Evolutionary conservation across 2,329 filamentous ascomycete genomes (phyloP), one percentile per base, ranked within the genome.

Genomic region (Fusarium sp.): DNA sequence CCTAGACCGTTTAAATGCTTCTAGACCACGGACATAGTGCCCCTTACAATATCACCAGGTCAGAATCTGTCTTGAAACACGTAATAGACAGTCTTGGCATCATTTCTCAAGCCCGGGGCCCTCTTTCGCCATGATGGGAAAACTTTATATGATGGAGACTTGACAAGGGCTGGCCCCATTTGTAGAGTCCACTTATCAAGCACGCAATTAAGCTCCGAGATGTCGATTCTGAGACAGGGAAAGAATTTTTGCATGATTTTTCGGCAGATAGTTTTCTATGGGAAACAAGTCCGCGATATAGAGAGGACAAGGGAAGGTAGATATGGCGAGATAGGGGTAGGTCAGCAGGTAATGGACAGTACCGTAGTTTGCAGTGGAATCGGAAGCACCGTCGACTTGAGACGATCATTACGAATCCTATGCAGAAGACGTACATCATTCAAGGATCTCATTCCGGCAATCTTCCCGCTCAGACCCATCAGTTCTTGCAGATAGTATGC

Each of bases 101-200:
- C n/a, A 62, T 74, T 43, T 38, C 30, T 32, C n/a, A 32, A 14
- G 54, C 14, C 62, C 54, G 38, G 68, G 71, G 38, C 65, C 4
- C 30, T 25, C 68, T 69, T 47, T 66, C 72, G 71, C 56, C 45
- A 74, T 74, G n/a, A 20, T 14, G 17, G 1, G 10, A 71, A 58
- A 74, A 72, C 68, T 30, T 63, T 69, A 74, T 74, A 59, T 17
- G 32, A 66, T 64, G 71, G 71, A 47, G 59, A 54, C 33, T 6
- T 4, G 11, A 38, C 32, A 32, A 47, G 43, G 43, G n/a, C 25
- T 1, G 15, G 56, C 25, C 35, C 56, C 43, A 33, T 62, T n/a
- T n/a, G 30, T 8, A 12, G 40, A 32, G 35, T 40, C 65, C 72
- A 67, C 72, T 72, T 22, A 3, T 4, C 1, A 52, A 74, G 71